A percentile compares a stretch with the other conserved stretches of the same genome.
Conservation (phyloP, 1,284 basidiomycete species). For the Cryptococcus wingfieldii region DNA sequence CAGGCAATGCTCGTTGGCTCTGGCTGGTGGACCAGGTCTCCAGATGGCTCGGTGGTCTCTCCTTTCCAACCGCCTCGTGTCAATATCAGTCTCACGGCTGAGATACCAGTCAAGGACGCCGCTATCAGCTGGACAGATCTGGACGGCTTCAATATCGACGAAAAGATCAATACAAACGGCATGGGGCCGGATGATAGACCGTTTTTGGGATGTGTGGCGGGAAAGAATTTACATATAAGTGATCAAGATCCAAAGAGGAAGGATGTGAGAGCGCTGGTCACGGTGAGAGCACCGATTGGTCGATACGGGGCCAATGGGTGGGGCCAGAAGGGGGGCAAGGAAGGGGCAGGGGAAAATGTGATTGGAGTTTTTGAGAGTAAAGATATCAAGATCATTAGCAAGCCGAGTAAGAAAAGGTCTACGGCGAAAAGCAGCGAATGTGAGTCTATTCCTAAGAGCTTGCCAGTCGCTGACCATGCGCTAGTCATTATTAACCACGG, state of each 20-base stretch:
- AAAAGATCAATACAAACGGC: conserved; percentile 33
- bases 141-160: conserved; percentile 36
- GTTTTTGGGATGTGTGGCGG: conserved; percentile 44
- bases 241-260: conserved; percentile 52
- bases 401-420: conserved; percentile 93
- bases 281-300: conserved; percentile 74
- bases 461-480: no score
- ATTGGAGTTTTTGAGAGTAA: conserved; percentile 82
- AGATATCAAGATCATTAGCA: conserved; percentile 95
- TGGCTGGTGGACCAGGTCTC: conserved; percentile 70
- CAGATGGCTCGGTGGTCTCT: conserved; percentile 36
- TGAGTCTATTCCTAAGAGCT: conserved; percentile 52
- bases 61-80: conserved; percentile 66
- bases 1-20: conserved; percentile 91
- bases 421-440: conserved; percentile 87
- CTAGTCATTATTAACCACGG: conserved; percentile 92
- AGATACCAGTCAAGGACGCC: conserved; percentile 64
- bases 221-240: conserved; percentile 45
- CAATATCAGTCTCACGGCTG: conserved; percentile 85
- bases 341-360: conserved; percentile 63
- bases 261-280: conserved; percentile 83
- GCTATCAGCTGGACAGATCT: conserved; percentile 40
- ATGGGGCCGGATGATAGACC: conserved; percentile 33
- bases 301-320: conserved; percentile 28
- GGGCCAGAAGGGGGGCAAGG: conserved; percentile 49